Conservation (phyloP, 1,284 basidiomycete genomes). For the Heterobasidion parviporum region DNA sequence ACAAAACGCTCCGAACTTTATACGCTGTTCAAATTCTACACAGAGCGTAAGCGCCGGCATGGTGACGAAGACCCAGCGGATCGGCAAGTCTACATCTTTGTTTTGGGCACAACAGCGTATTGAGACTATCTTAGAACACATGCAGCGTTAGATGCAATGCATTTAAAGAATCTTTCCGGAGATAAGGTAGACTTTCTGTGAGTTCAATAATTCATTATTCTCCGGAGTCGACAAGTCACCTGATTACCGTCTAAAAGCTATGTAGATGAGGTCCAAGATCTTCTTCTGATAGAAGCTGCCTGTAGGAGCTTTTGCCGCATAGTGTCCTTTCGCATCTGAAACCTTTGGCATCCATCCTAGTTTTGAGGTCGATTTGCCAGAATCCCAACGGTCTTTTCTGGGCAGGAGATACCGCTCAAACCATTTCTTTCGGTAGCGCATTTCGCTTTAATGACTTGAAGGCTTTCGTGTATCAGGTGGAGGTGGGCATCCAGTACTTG, state of each 20-base stretch:
- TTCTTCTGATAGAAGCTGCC: conserved; percentile 56
- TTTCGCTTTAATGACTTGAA: conserved; percentile 70
- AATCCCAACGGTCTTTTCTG: conserved; percentile 67
- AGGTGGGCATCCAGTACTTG: conserved; percentile 28
- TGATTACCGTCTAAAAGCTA: conserved; percentile 32
- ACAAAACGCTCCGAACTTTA: conserved; percentile 38
- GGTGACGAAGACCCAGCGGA: conserved; percentile 47
- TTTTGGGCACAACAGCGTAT: background rate
- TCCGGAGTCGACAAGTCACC: too few species aligned
- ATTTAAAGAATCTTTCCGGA: conserved; percentile 20
- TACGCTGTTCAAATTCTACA: conserved; percentile 46
- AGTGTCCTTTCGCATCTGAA: background rate
- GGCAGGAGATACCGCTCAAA: conserved; percentile 76
- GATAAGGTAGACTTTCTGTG: background rate
- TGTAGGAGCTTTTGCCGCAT: conserved; percentile 27
- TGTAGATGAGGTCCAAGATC: conserved; percentile 69
- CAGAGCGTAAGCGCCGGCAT: conserved; percentile 31
- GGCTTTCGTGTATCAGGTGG: conserved; percentile 51
- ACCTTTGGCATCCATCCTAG: conserved; percentile 22
- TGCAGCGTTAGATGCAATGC: conserved; percentile 29
- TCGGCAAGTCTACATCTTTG: conserved; percentile 28
- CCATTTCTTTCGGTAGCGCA: conserved; percentile 62
- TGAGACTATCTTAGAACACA: conserved; percentile 32
- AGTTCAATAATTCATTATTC: background rate
- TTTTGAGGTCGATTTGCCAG: conserved; percentile 49